phyloP scores from a whole-genome alignment of 2,329 filamentous ascomycete species.

The Corynespora cassiicola region DNA sequence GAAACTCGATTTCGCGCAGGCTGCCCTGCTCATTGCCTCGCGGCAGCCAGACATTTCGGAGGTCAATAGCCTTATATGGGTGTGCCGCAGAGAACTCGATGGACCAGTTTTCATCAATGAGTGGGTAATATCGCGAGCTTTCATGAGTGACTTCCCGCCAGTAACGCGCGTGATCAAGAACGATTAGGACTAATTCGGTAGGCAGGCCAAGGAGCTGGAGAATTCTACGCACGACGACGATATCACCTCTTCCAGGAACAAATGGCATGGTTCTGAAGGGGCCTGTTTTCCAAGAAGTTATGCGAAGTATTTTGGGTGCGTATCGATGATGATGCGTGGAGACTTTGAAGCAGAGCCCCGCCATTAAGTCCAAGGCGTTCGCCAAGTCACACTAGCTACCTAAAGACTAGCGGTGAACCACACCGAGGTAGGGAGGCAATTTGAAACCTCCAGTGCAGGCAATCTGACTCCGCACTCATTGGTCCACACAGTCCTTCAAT shows the following conservation, averaged over 20 bases:
- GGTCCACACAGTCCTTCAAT: too few relatives aligned
- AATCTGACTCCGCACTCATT: too few relatives aligned
- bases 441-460: too few relatives aligned
- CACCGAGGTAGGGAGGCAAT: too few relatives aligned
- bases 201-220: constrained; percentile 15
- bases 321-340: too few relatives aligned
- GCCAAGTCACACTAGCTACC: too few relatives aligned
- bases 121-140: constrained; percentile 1
- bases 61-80: constrained; percentile 8
- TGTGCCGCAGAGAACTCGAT: constrained; percentile 11
- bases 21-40: constrained; percentile 5
- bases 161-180: constrained; percentile 23
- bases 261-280: too few relatives aligned
- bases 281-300: too few relatives aligned
- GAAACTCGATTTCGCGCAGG: constrained; percentile 21
- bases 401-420: too few relatives aligned
- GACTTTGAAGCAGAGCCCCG: too few relatives aligned
- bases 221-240: constrained; percentile 7
- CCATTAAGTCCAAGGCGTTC: too few relatives aligned
- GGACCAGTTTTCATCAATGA: constrained; percentile 11
- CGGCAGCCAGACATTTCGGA: background rate
- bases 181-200: constrained; percentile 19
- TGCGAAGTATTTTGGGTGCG: too few relatives aligned
- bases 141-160: constrained; percentile 9
- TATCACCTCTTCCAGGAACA: constrained; percentile 3